Evolutionary conservation across 2,329 filamentous ascomycete species (phyloP), one percentile per base, ranked within the genome.

Genomic region (Talaromyces amestolkiae): DNA sequence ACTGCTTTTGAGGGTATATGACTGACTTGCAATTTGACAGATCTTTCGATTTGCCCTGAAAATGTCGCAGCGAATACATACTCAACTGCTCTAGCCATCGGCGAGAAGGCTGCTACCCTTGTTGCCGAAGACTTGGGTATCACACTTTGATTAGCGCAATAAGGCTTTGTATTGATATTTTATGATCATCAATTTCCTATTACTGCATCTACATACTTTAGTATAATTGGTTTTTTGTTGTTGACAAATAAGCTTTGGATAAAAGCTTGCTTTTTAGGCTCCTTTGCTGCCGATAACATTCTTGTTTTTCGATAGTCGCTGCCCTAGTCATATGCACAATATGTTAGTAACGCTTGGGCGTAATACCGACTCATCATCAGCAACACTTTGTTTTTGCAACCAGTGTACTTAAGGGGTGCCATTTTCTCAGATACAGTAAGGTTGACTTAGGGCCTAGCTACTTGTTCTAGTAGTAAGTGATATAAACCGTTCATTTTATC

Each of bases 41-140:
- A 73, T 65, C 68, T 72, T 0, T 73, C 71, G 58, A 68, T 73
- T 5, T 22, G 73, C 15, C 72, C 71, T 33, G 31, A 35, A n/a
- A 64, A 64, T 51, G 45, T 64, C 49, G 54, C 22, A 15, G 63
- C 63, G 15, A 64, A 64, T 43, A 64, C 56, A 5, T 53, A 64
- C 37, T 41, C 58, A 31, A 64, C 56, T 33, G 63, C 54, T 11
- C 49, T 64, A 33, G 63, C 54, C 1, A 24, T 64, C 15, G 63
- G 63, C 11, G 54, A 64, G 19, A 64, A 35, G 33, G 63, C 63
- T 27, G 63, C 63, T 45, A 31, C 47, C 47, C 24, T 53, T 31
- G 7, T 53, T 31, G 24, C 24, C 15, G 47, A 53, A 53, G 47
- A 53, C 2, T 31, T 53, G 47, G 47, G 24, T n/a, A 17, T 53